Base-by-base conservation (phyloP, 768 basidiomycete species). In the Thelephora aurantiotincta region DNA sequence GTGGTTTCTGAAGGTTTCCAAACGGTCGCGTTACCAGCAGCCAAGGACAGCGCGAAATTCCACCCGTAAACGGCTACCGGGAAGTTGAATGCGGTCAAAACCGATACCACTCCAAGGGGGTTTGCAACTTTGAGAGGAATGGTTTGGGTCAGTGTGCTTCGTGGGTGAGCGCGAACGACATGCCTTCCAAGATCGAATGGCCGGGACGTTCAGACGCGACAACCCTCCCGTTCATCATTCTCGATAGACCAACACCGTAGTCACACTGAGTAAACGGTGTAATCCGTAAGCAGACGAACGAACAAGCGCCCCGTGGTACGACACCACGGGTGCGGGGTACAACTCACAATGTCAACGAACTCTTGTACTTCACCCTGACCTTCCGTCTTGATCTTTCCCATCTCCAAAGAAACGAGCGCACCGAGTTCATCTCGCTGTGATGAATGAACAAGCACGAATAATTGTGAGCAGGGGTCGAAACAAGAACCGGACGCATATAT, bases 1-100 rank as follows among this genome's bases (percentile, higher is more conserved):
- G 93, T 97, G 2, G 74, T 85, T 2, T 82, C 88, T 0, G 91
- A 85, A 6, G 93, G 93, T 60, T 97, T 97, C 93, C 93, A 97
- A 42, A 98, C 62, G 0, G 90, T 93, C 1, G 90, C 82, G 62
- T 98, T 97, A 14, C 92, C 92, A 23, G 86, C 83, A 1, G 87
- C 82, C 49, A 97, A 66, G 3, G 91, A 87, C 19, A 97, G 71
- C 2, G 90, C 76, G 44, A 94, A 67, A 63, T 97, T 97, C 88
- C 89, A 92, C 53, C 89, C 89, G 62, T 88, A 90, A 38, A 93
- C 89, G 33, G 91, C 91, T 37, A 89, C 80, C 9, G 94, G 94
- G 60, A 97, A 98, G 63, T 98, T 98, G 71, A 96, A 97, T 0
- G 94, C 94, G 18, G 88, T 83, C 45, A 98, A 65, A 9, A 94